Conservation (phyloP, 106 monocot species). For the Allium sativum region DNA sequence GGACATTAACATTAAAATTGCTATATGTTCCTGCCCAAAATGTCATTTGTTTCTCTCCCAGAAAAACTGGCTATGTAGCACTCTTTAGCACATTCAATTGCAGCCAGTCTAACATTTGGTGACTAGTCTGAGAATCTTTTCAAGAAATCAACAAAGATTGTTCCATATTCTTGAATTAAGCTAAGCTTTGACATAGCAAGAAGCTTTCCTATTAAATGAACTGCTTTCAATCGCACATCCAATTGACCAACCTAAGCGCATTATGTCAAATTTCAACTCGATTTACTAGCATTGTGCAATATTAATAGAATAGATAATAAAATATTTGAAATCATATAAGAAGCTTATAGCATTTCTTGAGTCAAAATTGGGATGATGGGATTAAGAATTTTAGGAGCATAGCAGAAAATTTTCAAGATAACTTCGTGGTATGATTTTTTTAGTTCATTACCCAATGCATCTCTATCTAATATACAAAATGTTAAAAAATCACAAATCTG, state of each 20-base stretch:
- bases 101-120: constrained; percentile 61
- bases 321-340: neutral
- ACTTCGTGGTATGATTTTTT: constrained; percentile 53
- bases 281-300: no score
- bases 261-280: neutral
- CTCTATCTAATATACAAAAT: constrained; percentile 48
- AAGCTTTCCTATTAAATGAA: constrained; percentile 60
- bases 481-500: constrained; percentile 37
- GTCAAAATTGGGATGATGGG: constrained; percentile 62
- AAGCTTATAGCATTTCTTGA: constrained; percentile 59
- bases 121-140: constrained; percentile 87
- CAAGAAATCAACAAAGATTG: constrained; percentile 65
- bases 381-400: constrained; percentile 62
- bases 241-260: constrained; percentile 69
- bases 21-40: constrained; percentile 40
- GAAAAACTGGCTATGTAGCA: constrained; percentile 36
- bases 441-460: constrained; percentile 29
- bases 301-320: neutral
- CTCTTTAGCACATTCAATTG: constrained; percentile 66
- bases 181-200: constrained; percentile 51
- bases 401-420: constrained; percentile 53
- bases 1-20: constrained; percentile 3
- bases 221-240: constrained; percentile 77
- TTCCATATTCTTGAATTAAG: constrained; percentile 39
- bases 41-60: constrained; percentile 34